A percentile compares a stretch with the other conserved stretches of the same genome.
phyloP scores from a whole-genome alignment of 306 rosid species.

The Sesbania bispinosa region DNA sequence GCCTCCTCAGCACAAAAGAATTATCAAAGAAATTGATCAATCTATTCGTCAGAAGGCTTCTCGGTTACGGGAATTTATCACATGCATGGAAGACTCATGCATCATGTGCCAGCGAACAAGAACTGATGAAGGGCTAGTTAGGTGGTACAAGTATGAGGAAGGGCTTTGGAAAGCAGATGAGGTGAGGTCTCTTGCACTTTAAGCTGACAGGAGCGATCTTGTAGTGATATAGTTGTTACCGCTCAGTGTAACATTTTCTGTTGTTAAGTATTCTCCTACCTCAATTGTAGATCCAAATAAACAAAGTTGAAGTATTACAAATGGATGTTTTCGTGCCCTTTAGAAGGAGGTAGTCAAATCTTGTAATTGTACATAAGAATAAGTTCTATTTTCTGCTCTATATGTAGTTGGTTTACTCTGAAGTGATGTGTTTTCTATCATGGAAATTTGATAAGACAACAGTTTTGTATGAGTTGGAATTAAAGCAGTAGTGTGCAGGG shows the following conservation, averaged over 20 bases:
- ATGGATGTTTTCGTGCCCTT: slow-evolving; percentile 9
- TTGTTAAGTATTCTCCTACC: slow-evolving; percentile 10
- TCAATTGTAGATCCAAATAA: slow-evolving; percentile 31
- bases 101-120: slow-evolving; percentile 67
- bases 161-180: slow-evolving; percentile 67
- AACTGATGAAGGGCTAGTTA: slow-evolving; percentile 63
- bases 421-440: neutral
- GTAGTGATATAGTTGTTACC: slow-evolving; percentile 5
- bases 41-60: slow-evolving; percentile 53
- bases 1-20: slow-evolving; percentile 34
- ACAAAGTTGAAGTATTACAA: slow-evolving; percentile 6
- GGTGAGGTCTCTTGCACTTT: slow-evolving; percentile 54
- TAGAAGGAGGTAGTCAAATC: slow-evolving; percentile 15
- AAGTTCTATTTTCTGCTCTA: slow-evolving; percentile 8
- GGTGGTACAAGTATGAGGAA: slow-evolving; percentile 88
- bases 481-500: neutral
- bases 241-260: slow-evolving; percentile 7
- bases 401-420: slow-evolving; percentile 10
- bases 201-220: slow-evolving; percentile 15
- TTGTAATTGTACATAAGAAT: slow-evolving; percentile 34
- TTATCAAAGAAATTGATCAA: slow-evolving; percentile 44
- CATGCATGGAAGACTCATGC: slow-evolving; percentile 66
- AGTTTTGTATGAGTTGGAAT: neutral
- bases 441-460: neutral
- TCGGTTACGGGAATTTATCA: slow-evolving; percentile 46